A percentile compares a stretch with the other conserved stretches of the same genome.
Conservation (phyloP, 1,284 basidiomycete genomes). For the Malassezia vespertilionis region DNA sequence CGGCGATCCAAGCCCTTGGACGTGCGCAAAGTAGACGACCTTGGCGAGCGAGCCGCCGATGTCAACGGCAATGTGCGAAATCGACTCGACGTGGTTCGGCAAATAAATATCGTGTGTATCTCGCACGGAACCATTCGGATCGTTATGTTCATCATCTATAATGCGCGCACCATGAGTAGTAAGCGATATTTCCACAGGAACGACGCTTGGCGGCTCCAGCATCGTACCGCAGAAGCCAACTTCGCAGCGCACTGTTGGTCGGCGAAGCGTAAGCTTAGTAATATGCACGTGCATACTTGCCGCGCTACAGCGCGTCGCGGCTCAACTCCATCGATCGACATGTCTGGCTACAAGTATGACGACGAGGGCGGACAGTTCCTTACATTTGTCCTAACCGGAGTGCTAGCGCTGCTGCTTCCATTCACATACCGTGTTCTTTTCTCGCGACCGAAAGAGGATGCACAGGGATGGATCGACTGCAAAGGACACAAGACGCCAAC, state of each 20-base stretch:
- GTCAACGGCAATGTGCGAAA: constrained; percentile 46
- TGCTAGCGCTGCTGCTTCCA: constrained; percentile 40
- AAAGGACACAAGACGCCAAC: constrained; percentile 33
- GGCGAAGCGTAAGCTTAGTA: constrained; percentile 1
- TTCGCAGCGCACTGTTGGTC: background rate
- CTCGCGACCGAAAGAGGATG: background rate
- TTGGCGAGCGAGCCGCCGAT: constrained; percentile 93
- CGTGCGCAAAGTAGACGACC: constrained; percentile 82
- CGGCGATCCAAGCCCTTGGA: background rate
- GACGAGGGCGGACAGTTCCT: constrained; percentile 46
- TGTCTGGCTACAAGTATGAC: constrained; percentile 48
- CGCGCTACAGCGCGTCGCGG: background rate
- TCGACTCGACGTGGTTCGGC: constrained; percentile 42
- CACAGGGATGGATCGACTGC: constrained; percentile 36
- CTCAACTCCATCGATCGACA: constrained; percentile 11
- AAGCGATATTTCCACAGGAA: constrained; percentile 14
- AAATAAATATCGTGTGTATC: constrained; percentile 45
- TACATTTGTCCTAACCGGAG: constrained; percentile 44
- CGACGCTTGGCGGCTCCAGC: constrained; percentile 9
- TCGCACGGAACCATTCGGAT: background rate
- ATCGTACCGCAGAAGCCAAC: background rate
- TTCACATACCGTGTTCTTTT: constrained; percentile 36
- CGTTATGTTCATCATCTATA: constrained; percentile 1
- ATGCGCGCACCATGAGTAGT: constrained; percentile 17
- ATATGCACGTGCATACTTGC: constrained; percentile 9